Percentiles rank a stretch among this genome's conserved stretches.
Evolutionary conservation across 257 asterid species (phyloP).

Genomic region (Jaltomata sinuosa): DNA sequence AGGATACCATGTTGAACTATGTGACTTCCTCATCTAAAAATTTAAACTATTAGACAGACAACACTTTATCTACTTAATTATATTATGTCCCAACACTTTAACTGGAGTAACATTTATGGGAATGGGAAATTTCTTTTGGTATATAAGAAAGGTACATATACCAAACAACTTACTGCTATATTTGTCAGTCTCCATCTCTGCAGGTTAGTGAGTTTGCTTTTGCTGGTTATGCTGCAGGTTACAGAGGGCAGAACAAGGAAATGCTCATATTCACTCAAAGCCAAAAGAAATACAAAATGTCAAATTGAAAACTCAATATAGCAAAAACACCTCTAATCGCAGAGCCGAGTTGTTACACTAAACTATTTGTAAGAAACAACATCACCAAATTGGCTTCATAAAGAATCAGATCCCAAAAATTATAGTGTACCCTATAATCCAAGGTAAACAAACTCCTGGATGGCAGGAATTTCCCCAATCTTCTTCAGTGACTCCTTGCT

Average conservation of each 20-base stretch:
- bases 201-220: slow-evolving; percentile 98
- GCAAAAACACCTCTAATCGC: neutral
- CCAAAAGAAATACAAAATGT: neutral
- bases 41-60: no score
- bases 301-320: slow-evolving; percentile 1
- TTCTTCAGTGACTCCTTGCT: slow-evolving; percentile 61
- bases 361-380: slow-evolving; percentile 5
- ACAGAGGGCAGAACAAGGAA: neutral
- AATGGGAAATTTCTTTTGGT: slow-evolving; percentile 99
- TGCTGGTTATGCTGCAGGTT: slow-evolving; percentile 95
- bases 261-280: neutral
- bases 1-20: no score
- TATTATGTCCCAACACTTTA: neutral
- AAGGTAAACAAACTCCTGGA: slow-evolving; percentile 82
- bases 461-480: slow-evolving; percentile 76
- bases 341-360: slow-evolving; percentile 5
- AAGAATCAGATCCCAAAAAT: neutral
- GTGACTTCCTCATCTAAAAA: no score
- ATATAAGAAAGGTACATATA: slow-evolving; percentile 56
- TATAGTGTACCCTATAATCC: slow-evolving; percentile 27
- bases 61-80: no score
- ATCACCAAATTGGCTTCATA: slow-evolving; percentile 18
- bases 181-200: neutral
- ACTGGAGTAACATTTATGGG: slow-evolving; percentile 99
- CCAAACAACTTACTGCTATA: neutral